Percentiles rank a stretch among this genome's conserved stretches.
phyloP scores from a whole-genome alignment of 371 early-diverging fungal genomes.

The Mortierella sp. region DNA sequence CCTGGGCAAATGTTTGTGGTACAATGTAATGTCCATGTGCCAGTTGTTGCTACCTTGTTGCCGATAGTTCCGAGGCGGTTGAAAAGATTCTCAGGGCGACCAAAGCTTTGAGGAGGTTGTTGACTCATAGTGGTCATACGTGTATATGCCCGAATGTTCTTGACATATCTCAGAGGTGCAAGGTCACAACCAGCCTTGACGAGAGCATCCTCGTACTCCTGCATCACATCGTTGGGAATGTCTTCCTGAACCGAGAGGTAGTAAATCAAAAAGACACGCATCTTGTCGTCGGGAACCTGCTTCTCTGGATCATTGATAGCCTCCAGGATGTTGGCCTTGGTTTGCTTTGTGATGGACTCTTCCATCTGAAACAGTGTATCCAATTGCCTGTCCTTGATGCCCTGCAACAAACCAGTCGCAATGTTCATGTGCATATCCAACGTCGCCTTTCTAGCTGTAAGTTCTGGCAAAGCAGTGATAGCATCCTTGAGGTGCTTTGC shows the following conservation, averaged over 20 bases:
- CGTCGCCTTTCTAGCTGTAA: constrained; percentile 94
- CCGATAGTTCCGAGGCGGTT: constrained; percentile 85
- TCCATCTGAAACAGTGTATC: constrained; percentile 97
- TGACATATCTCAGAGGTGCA: constrained; percentile 81
- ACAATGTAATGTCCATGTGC: neutral
- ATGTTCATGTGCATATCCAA: constrained; percentile 99
- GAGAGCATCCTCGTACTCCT: constrained; percentile 84
- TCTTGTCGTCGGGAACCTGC: constrained; percentile 87
- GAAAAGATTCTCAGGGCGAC: constrained; percentile 68
- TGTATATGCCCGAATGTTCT: constrained; percentile 79
- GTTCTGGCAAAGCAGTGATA: constrained; percentile 93
- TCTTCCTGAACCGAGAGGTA: constrained; percentile 82
- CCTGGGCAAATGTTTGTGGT: neutral
- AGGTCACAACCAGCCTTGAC: constrained; percentile 78
- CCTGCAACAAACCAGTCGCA: constrained; percentile 90
- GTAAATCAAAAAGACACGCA: constrained; percentile 90
- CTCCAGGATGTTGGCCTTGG: constrained; percentile 84
- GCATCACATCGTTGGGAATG: constrained; percentile 80
- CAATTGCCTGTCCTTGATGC: constrained; percentile 94
- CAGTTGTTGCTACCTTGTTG: constrained; percentile 69
- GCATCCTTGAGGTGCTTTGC: constrained; percentile 92
- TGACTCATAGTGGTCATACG: constrained; percentile 74
- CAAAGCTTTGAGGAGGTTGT: constrained; percentile 60
- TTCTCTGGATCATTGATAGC: constrained; percentile 82
- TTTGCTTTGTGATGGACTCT: constrained; percentile 82